Conservation (phyloP, 1,284 basidiomycete species). For the Paramarasmius palmivorus region DNA sequence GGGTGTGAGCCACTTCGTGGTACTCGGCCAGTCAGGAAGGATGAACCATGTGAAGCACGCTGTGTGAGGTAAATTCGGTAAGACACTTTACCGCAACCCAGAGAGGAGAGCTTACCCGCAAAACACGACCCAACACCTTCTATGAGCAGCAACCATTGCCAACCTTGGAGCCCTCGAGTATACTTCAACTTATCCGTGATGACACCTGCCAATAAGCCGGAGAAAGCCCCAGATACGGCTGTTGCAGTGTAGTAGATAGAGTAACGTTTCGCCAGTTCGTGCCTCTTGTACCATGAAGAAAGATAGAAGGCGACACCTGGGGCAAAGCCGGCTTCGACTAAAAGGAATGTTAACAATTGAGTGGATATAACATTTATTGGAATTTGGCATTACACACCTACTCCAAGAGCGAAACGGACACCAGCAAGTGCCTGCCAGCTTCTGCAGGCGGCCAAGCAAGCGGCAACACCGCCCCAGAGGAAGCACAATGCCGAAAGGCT, state of each 20-base stretch:
- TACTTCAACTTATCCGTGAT: conserved; percentile 43
- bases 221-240: conserved; percentile 48
- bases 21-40: conserved; percentile 37
- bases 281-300: conserved; percentile 41
- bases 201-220: conserved; percentile 34
- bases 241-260: conserved; percentile 32
- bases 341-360: no score
- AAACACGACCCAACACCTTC: conserved; percentile 25
- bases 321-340: conserved; percentile 40
- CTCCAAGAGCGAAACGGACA: conserved; percentile 17
- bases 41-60: conserved; percentile 22
- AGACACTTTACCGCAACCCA: not conserved
- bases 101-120: not conserved
- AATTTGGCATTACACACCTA: no score
- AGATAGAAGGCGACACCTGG: conserved; percentile 41
- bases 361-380: no score
- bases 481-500: conserved; percentile 21
- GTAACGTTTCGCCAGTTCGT: conserved; percentile 42
- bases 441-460: conserved; percentile 19
- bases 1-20: conserved; percentile 37
- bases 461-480: conserved; percentile 22
- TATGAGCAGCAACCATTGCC: conserved; percentile 35
- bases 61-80: not conserved
- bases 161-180: conserved; percentile 36
- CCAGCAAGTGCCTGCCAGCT: conserved; percentile 21